Evolutionary conservation across 164 flowering plant species (phyloP).

Genomic region (Tinospora cordifolia): DNA sequence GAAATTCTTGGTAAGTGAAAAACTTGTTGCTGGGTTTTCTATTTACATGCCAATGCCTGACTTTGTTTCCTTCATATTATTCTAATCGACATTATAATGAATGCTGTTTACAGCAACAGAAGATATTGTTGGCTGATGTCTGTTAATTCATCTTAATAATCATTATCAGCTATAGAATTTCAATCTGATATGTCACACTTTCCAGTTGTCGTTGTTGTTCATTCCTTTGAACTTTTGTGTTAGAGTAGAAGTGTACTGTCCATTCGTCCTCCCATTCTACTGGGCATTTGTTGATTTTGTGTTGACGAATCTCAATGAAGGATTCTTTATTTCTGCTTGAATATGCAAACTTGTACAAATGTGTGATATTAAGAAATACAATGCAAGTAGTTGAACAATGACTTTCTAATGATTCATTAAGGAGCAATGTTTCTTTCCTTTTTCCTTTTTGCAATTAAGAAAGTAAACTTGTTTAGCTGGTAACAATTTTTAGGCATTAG

Average conservation of each 20-base stretch:
- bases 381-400: neutral
- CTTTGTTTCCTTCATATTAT: neutral
- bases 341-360: neutral
- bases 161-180: too few relatives aligned
- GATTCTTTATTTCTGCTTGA: neutral
- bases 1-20: conserved; percentile 95
- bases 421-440: too few relatives aligned
- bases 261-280: too few relatives aligned
- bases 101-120: neutral
- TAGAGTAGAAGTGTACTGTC: neutral
- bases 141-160: neutral
- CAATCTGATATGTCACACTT: neutral
- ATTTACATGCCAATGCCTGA: neutral
- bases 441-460: too few relatives aligned
- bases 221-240: neutral
- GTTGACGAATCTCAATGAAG: neutral
- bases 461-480: too few relatives aligned
- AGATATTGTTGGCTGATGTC: neutral
- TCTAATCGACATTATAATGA: neutral
- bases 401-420: neutral
- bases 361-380: neutral
- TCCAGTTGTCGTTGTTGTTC: neutral
- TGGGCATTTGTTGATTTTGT: too few relatives aligned
- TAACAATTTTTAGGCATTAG: too few relatives aligned
- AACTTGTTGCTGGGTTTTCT: conserved; percentile 5